These are phyloP conservation scores for Endocalyx cinctus DNA, from an alignment of 2,329 filamentous ascomycete species.

Conservation along the genomic window DNA sequence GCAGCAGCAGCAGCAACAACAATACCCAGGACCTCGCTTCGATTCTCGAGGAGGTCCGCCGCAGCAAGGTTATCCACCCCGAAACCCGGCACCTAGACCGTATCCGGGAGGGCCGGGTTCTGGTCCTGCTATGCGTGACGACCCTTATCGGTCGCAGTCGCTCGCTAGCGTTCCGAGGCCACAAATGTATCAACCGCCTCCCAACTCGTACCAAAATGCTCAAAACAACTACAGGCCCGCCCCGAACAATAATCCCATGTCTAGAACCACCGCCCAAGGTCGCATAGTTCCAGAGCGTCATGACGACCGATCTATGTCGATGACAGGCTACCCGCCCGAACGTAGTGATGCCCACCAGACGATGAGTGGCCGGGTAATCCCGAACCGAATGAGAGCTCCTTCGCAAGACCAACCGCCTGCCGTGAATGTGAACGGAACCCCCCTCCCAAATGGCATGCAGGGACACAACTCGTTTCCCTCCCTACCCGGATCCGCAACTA, in stretches of 20 bases:
- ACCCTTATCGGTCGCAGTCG: conserved; percentile 88
- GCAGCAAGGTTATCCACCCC: conserved; percentile 39
- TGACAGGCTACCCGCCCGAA: conserved; percentile 78
- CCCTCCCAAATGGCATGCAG: conserved; percentile 9
- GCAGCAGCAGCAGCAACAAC: too few species aligned
- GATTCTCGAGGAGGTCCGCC: conserved; percentile 56
- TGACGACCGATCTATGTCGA: conserved; percentile 92
- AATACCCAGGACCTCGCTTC: too few species aligned
- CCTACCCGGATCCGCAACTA: conserved; percentile 50
- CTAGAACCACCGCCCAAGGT: conserved; percentile 85
- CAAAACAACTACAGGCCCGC: conserved; percentile 75
- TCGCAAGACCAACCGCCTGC: conserved; percentile 37
- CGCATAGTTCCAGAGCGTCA: conserved; percentile 86
- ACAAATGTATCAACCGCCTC: conserved; percentile 63
- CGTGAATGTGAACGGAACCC: conserved; percentile 25
- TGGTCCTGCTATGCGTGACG: conserved; percentile 71
- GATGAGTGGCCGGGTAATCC: conserved; percentile 88
- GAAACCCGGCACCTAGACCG: conserved; percentile 51
- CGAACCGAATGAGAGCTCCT: conserved; percentile 55
- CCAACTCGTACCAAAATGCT: conserved; percentile 57
- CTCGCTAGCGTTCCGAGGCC: conserved; percentile 74
- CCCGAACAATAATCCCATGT: conserved; percentile 62
- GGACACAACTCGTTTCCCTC: conserved; percentile 36
- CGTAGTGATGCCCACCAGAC: conserved; percentile 82
- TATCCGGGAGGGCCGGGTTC: conserved; percentile 52